A percentile compares a stretch with the other conserved stretches of the same genome.
Conservation (phyloP, 2,329 filamentous ascomycete genomes). For the Apiospora sp. region DNA sequence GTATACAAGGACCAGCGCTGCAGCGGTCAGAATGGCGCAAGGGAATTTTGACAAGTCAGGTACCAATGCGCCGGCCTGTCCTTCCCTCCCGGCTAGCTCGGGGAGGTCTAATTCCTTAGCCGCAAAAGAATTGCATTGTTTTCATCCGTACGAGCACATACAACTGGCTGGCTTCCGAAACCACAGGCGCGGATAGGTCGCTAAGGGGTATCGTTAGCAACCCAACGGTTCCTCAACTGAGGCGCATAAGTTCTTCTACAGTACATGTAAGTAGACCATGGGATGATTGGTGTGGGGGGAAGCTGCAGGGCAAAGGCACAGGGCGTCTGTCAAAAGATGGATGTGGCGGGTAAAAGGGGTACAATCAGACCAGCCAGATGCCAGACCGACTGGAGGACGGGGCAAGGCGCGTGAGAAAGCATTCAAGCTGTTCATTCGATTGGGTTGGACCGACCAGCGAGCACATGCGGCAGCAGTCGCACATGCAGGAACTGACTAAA, state of each 20-base stretch:
- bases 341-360: conserved; percentile 12
- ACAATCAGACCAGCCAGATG: neutral
- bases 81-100: neutral
- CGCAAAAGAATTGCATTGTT: conserved; percentile 13
- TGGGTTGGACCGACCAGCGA: conserved; percentile 4
- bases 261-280: neutral
- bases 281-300: conserved; percentile 7
- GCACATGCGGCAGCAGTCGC: neutral
- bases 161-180: neutral
- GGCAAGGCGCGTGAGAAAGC: neutral
- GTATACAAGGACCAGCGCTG: conserved; percentile 3
- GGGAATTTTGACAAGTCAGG: conserved; percentile 13
- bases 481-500: neutral
- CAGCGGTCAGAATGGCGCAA: neutral
- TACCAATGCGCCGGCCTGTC: neutral
- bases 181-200: neutral
- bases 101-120: neutral
- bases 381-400: neutral
- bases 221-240: conserved; percentile 6
- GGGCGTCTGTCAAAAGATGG: conserved; percentile 10
- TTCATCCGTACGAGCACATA: neutral
- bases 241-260: conserved; percentile 1
- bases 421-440: neutral
- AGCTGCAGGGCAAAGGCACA: conserved; percentile 12
- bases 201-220: conserved; percentile 12